Evolutionary conservation across 2,329 filamentous ascomycete genomes (phyloP).

Genomic region (Alternaria hordeiaustralica): DNA sequence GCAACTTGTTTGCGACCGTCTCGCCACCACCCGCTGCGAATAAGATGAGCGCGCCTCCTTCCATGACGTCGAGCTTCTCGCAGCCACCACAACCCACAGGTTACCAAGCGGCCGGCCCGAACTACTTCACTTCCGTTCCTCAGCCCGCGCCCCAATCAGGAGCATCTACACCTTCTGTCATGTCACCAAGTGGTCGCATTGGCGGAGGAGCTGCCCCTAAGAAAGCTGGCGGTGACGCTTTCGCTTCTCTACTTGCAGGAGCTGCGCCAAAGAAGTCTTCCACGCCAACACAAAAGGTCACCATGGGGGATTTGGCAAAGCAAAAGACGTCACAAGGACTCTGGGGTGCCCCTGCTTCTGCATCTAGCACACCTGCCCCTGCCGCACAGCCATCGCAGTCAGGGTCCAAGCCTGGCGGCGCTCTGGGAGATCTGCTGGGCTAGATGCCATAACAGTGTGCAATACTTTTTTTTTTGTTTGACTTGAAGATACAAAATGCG

Average conservation of each 20-base stretch:
- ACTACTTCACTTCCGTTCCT: slow-evolving; percentile 89
- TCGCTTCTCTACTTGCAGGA: slow-evolving; percentile 85
- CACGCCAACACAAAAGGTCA: slow-evolving; percentile 68
- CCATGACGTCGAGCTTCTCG: slow-evolving; percentile 47
- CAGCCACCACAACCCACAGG: slow-evolving; percentile 64
- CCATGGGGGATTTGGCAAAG: slow-evolving; percentile 94
- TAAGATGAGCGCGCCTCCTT: slow-evolving; percentile 59
- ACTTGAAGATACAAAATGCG: slow-evolving; percentile 7
- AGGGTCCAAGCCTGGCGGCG: slow-evolving; percentile 45
- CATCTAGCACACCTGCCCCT: slow-evolving; percentile 40
- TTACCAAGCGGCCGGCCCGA: slow-evolving; percentile 81
- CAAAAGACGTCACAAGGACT: slow-evolving; percentile 95
- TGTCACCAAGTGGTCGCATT: slow-evolving; percentile 50
- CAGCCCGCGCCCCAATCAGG: slow-evolving; percentile 44
- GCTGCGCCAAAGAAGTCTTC: slow-evolving; percentile 76
- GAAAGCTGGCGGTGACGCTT: slow-evolving; percentile 76
- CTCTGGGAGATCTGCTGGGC: slow-evolving; percentile 45
- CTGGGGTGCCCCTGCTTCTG: slow-evolving; percentile 75
- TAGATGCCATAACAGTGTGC: slow-evolving; percentile 17
- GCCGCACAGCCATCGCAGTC: slow-evolving; percentile 33
- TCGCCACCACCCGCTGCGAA: slow-evolving; percentile 69
- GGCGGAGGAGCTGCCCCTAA: slow-evolving; percentile 49
- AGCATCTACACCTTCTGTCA: slow-evolving; percentile 52
- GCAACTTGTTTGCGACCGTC: slow-evolving; percentile 81
- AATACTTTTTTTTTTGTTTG: background rate